phyloP scores from a whole-genome alignment of 768 basidiomycete species.

The Auricularia heimuer region DNA sequence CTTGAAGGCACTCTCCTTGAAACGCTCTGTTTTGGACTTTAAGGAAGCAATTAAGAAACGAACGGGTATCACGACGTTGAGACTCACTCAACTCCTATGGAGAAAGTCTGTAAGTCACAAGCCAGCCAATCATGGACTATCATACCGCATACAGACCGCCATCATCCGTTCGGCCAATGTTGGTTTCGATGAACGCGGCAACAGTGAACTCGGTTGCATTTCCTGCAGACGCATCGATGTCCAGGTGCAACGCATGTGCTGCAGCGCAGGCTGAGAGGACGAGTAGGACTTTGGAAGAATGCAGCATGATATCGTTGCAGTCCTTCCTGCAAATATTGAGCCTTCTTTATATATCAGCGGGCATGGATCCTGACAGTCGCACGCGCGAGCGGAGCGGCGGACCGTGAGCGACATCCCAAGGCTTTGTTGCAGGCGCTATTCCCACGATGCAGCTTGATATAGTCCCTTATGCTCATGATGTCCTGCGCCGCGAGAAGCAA shows the following conservation, averaged over 20 bases:
- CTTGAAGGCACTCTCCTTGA: slow-evolving; percentile 21
- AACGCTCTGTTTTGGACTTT: slow-evolving; percentile 63
- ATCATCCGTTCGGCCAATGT: slow-evolving; percentile 22
- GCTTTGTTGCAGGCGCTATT: too few relatives aligned
- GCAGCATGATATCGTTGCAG: too few relatives aligned
- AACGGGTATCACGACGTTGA: neutral
- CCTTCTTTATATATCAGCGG: too few relatives aligned
- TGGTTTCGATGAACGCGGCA: neutral
- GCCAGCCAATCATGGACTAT: slow-evolving; percentile 18
- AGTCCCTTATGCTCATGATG: too few relatives aligned
- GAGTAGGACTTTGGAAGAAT: neutral
- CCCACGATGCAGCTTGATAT: too few relatives aligned
- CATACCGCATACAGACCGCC: slow-evolving; percentile 55
- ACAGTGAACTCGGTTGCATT: neutral
- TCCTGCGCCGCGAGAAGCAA: too few relatives aligned
- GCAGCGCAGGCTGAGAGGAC: neutral
- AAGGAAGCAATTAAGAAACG: slow-evolving; percentile 13
- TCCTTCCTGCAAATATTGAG: too few relatives aligned
- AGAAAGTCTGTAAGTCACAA: slow-evolving; percentile 8
- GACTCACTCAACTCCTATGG: neutral
- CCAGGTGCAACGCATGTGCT: neutral
- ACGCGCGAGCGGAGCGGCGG: too few relatives aligned
- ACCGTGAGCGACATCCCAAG: too few relatives aligned
- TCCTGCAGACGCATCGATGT: neutral
- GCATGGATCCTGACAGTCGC: too few relatives aligned